phyloP scores from a whole-genome alignment of 345 rosid genomes.

The Gossypium australe region DNA sequence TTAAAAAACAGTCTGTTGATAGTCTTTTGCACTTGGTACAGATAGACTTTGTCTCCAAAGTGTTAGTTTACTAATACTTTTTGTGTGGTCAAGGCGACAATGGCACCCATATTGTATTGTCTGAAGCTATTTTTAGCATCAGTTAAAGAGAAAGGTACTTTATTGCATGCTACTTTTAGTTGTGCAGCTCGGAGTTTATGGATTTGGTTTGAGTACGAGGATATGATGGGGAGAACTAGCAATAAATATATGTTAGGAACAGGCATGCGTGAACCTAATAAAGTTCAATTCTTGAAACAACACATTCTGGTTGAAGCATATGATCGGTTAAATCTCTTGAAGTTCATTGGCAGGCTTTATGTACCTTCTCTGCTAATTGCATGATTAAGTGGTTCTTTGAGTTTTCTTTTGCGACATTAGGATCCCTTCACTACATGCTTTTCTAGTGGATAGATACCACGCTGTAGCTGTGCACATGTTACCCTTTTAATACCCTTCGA shows the following conservation, averaged over 20 bases:
- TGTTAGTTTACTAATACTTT: conserved; percentile 18
- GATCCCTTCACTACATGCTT: neutral
- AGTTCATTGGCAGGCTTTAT: neutral
- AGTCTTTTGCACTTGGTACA: conserved; percentile 27
- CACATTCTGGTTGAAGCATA: conserved; percentile 10
- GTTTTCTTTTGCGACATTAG: neutral
- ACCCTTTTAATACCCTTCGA: neutral
- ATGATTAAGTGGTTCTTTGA: neutral
- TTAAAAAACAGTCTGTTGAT: conserved; percentile 16
- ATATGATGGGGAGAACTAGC: conserved; percentile 11
- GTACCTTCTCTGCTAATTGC: conserved; percentile 12
- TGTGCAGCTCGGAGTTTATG: conserved; percentile 19
- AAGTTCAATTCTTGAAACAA: conserved; percentile 16
- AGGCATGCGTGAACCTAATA: conserved; percentile 10
- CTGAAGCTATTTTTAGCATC: conserved; percentile 30
- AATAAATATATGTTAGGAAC: conserved; percentile 4
- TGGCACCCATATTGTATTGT: conserved; percentile 16
- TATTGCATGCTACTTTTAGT: conserved; percentile 15
- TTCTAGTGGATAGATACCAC: neutral
- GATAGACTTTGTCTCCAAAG: conserved; percentile 26
- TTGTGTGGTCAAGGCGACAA: conserved; percentile 15
- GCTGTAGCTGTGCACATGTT: neutral
- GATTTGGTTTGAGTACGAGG: conserved; percentile 19
- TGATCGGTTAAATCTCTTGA: neutral
- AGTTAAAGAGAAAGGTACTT: conserved; percentile 21